phyloP scores from a whole-genome alignment of 176 grass and related monocot species.

The Leersia perrieri region DNA sequence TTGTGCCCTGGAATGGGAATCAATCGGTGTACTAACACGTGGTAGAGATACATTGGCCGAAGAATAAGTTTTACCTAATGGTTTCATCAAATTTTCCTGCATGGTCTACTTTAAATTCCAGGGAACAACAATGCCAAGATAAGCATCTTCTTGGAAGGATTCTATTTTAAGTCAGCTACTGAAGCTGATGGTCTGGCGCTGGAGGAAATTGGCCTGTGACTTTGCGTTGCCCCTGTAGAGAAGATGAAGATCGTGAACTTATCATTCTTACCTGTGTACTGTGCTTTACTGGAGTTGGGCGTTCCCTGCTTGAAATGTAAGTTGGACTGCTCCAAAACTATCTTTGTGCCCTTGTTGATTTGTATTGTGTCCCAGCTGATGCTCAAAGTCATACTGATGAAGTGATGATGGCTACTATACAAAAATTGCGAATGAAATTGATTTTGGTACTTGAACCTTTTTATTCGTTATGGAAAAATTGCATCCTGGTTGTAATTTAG shows the following conservation, averaged over 20 bases:
- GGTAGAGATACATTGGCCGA: slow-evolving; percentile 53
- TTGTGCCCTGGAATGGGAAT: slow-evolving; percentile 86
- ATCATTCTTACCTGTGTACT: background rate
- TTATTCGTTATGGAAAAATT: background rate
- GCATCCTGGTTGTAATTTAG: background rate
- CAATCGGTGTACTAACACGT: slow-evolving; percentile 68
- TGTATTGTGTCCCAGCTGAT: background rate
- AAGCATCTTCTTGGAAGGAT: background rate
- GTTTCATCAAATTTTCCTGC: background rate
- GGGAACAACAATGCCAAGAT: background rate
- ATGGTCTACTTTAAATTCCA: background rate
- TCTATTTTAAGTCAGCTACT: background rate
- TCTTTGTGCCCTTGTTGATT: background rate
- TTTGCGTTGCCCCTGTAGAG: background rate
- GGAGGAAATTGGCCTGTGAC: background rate
- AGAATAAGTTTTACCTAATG: background rate
- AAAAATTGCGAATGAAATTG: background rate
- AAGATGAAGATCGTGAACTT: background rate
- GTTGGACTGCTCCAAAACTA: background rate
- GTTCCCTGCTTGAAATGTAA: background rate
- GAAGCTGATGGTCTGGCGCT: background rate
- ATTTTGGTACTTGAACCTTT: background rate
- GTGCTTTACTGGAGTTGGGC: background rate
- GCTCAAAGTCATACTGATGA: background rate
- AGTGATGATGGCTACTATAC: background rate